These are phyloP conservation scores for Amesomyces nigricolor DNA, from an alignment of 2,329 filamentous ascomycete species.

Conservation along the genomic window DNA sequence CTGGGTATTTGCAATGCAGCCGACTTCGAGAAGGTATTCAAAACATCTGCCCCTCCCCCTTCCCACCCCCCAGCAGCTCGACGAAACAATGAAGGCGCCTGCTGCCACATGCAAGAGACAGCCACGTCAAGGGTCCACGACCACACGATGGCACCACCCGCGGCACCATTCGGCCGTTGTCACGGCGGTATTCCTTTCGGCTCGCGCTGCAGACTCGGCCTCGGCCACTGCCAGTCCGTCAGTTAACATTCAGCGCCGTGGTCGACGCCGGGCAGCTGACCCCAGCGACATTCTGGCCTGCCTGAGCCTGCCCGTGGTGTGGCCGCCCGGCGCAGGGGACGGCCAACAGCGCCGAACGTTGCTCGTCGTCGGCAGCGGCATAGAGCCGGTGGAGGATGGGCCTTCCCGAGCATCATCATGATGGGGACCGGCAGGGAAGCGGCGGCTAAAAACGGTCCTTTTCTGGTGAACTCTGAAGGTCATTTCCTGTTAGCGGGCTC, in stretches of 20 bases:
- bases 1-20: not conserved
- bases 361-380: too few relatives aligned
- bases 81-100: too few relatives aligned
- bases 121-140: not conserved
- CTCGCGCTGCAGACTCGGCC: not conserved
- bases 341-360: not conserved
- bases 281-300: not conserved
- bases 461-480: constrained; percentile 18
- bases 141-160: constrained; percentile 3
- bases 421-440: constrained; percentile 6
- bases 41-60: too few relatives aligned
- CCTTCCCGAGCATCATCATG: not conserved
- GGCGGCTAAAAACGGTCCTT: constrained; percentile 27
- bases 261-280: constrained; percentile 10
- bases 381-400: not conserved
- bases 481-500: not conserved
- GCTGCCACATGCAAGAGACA: too few relatives aligned
- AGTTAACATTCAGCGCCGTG: constrained; percentile 1
- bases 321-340: not conserved
- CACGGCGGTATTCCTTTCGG: constrained; percentile 4
- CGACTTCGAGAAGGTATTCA: too few relatives aligned
- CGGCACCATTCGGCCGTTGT: constrained; percentile 9
- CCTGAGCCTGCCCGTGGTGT: not conserved
- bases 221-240: not conserved
- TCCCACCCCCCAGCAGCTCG: too few relatives aligned